Evolutionary conservation across 2,329 filamentous ascomycete species (phyloP), one percentile per base, ranked within the genome.

Genomic region (Cladobotryum protrusum): DNA sequence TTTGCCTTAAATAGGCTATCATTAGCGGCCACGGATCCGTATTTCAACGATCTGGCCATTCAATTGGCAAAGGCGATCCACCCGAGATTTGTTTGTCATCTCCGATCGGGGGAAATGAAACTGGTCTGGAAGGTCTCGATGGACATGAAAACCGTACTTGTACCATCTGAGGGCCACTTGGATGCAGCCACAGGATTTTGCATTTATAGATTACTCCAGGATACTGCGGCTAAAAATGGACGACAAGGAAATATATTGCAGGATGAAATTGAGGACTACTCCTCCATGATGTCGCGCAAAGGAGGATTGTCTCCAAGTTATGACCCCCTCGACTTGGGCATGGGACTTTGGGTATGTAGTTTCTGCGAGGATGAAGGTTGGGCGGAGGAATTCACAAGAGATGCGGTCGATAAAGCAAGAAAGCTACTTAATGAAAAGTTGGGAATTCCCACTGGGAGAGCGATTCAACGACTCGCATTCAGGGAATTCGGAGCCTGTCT

Each of bases 111-210:
- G 1, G 48, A 52, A 2, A 24, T 61, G 34, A 61, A 59, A 11
- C 69, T 82, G 73, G 72, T 78, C 2, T 82, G 79, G 78, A 82
- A 82, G 61, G 67, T 81, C 55, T 71, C 70, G 2, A 71, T 68
- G 56, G 74, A 79, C 54, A 62, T 81, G 61, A 62, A 67, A 14
- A 57, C 54, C 14, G 68, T 73, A 3, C 63, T 81, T 1, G 76
- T 81, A 1, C 59, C 62, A 0, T 72, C 70, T 1, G 73, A 82
- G 60, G 78, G 79, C 6, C 76, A 79, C 54, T 60, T 81, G 2
- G 79, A 83, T 55, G 76, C 78, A 0, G 70, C 78, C 3, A 76
- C 77, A 39, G 78, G 79, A 5, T 78, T 69, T 50, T 73, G 77
- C 4, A 63, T 78, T 0, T 81, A 72, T 53, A 62, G 68, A 18